Conservation (phyloP, 2,329 filamentous ascomycete genomes). For the Talaromyces sp. region DNA sequence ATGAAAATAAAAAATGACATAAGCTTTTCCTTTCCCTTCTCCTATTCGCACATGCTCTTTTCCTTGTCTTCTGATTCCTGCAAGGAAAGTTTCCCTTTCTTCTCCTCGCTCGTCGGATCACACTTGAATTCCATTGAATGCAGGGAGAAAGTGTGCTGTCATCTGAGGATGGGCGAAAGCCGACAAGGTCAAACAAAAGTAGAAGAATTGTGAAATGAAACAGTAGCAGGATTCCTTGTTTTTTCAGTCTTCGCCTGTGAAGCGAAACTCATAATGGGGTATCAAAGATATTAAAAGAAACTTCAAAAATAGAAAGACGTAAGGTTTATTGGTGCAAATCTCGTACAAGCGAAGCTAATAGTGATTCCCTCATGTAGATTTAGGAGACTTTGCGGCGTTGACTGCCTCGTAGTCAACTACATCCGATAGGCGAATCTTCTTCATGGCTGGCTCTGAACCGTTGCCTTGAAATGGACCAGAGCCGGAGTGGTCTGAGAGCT, state of each 20-base stretch:
- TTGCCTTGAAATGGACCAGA: slow-evolving; percentile 23
- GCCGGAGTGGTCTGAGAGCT: slow-evolving; percentile 38
- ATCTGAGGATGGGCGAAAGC: background rate
- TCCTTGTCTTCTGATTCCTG: slow-evolving; percentile 1
- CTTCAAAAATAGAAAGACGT: slow-evolving; percentile 21
- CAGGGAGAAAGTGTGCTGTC: background rate
- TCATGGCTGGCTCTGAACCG: slow-evolving; percentile 49
- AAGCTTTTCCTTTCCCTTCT: slow-evolving; percentile 7
- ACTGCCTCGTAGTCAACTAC: slow-evolving; percentile 45
- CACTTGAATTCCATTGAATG: background rate
- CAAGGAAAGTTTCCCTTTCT: background rate
- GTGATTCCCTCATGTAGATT: slow-evolving; percentile 20
- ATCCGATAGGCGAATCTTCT: slow-evolving; percentile 57
- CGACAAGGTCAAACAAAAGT: slow-evolving; percentile 4
- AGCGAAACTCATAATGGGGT: slow-evolving; percentile 17
- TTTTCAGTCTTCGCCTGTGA: slow-evolving; percentile 11
- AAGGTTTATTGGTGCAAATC: slow-evolving; percentile 13
- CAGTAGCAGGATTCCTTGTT: slow-evolving; percentile 5
- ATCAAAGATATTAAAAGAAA: slow-evolving; percentile 24
- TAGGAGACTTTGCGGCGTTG: slow-evolving; percentile 34
- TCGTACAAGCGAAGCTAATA: background rate
- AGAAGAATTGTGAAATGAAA: slow-evolving; percentile 1
- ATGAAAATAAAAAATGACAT: background rate
- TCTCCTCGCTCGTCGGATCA: background rate
- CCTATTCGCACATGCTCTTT: slow-evolving; percentile 7